Base-by-base conservation (phyloP, 768 basidiomycete genomes). In the Amanita muscaria region DNA sequence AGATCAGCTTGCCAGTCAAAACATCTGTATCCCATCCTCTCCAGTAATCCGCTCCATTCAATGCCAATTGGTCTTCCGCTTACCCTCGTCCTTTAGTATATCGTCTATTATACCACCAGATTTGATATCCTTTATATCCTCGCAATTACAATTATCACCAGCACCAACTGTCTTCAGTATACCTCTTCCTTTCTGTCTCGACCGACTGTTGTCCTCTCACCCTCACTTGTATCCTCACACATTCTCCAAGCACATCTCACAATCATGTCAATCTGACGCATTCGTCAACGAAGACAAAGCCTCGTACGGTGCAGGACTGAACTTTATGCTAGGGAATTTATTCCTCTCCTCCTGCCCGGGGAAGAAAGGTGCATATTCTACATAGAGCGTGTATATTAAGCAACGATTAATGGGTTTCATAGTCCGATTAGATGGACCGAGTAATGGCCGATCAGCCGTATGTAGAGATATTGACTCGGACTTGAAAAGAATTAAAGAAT, bases 311-410 rank as follows among this genome's bases (percentile, higher is more conserved):
- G n/a, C n/a, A n/a, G n/a, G n/a, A n/a, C n/a, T n/a, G n/a, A n/a
- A n/a, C n/a, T n/a, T n/a, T n/a, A n/a, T 2, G 41, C 63, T 94
- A 7, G 93, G 93, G n/a, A 97, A 98, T 60, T 64, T 98, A 16
- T 73, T 83, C 40, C 62, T 97, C 24, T 90, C 87, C 5, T 91
- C 88, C 5, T 97, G 94, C 65, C 93, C 93, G 2, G 93, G 93
- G 3, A 98, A 98, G 64, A 91, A 96, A 73, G 82, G 84, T 82
- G 23, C 8, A 61, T 21, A 30, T 42, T n/a, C n/a, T n/a, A n/a
- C n/a, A 39, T 30, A 41, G n/a, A 22, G 14, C 29, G 32, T 18
- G 25, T 21, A 40, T 40, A 33, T 24, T 16, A 32, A 10, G 27
- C 37, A 24, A 31, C 19, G 32, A 39, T 29, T 38, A 18, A 25